Percentiles rank a stretch among this genome's conserved stretches.
phyloP scores from a whole-genome alignment of 495 filamentous ascomycete genomes.

The Talaromyces nanjingensis region DNA sequence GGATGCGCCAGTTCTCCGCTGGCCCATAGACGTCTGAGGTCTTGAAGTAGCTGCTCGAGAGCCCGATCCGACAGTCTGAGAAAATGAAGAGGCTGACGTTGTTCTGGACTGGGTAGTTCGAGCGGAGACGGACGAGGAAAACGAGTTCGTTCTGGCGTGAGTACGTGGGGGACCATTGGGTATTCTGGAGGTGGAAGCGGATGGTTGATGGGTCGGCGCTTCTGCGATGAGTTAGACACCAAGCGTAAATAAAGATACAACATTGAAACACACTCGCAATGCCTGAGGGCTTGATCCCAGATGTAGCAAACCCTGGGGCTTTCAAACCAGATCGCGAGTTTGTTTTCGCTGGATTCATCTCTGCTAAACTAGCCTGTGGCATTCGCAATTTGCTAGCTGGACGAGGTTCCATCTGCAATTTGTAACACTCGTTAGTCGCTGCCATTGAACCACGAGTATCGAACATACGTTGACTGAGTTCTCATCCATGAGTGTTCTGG shows the following conservation, averaged over 20 bases:
- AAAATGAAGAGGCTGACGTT: conserved; percentile 41
- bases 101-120: conserved; percentile 43
- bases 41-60: conserved; percentile 33
- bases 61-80: conserved; percentile 49
- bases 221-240: conserved; percentile 24
- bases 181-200: conserved; percentile 21
- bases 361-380: conserved; percentile 34
- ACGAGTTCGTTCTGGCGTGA: conserved; percentile 34
- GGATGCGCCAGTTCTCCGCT: conserved; percentile 34
- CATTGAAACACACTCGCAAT: conserved; percentile 17
- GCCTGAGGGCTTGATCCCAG: conserved; percentile 47
- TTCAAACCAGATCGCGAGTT: conserved; percentile 56
- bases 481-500: conserved; percentile 8
- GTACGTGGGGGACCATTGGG: conserved; percentile 31
- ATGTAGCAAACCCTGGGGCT: conserved; percentile 38
- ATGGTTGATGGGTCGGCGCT: conserved; percentile 38
- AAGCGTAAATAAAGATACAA: no score
- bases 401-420: conserved; percentile 1
- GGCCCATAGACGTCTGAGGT: conserved; percentile 35
- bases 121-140: conserved; percentile 36
- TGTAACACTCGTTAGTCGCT: neutral
- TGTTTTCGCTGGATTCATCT: conserved; percentile 58
- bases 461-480: conserved; percentile 6
- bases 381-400: conserved; percentile 19
- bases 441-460: neutral